Percentiles rank a stretch among this genome's conserved stretches.
Conservation (phyloP, 2,329 filamentous ascomycete species). For the Pseudopithomyces chartarum region DNA sequence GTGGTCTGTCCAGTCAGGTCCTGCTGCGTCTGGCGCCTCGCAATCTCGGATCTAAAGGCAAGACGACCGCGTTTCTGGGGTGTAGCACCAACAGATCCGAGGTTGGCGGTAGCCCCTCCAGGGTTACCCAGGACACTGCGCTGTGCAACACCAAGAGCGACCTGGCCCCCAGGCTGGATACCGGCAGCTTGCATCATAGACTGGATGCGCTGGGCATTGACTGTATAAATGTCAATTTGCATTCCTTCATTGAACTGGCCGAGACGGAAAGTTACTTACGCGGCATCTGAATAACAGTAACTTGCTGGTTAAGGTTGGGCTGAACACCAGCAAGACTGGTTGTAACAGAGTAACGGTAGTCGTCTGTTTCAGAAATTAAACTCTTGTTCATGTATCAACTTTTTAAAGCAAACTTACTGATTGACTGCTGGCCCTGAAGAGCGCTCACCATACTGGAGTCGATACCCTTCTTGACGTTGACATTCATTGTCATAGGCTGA, state of each 20-base stretch:
- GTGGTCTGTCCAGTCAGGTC: constrained; percentile 1
- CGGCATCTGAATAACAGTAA: constrained; percentile 44
- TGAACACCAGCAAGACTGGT: constrained; percentile 42
- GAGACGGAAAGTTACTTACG: constrained; percentile 25
- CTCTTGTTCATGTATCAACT: neutral
- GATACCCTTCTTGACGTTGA: constrained; percentile 42
- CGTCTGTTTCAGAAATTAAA: constrained; percentile 21
- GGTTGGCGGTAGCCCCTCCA: constrained; percentile 40
- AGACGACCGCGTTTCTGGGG: constrained; percentile 26
- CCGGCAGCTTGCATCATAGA: constrained; percentile 43
- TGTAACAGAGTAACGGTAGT: constrained; percentile 42
- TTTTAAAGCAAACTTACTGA: constrained; percentile 29
- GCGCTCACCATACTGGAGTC: constrained; percentile 39
- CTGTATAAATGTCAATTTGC: constrained; percentile 22
- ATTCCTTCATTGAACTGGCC: neutral
- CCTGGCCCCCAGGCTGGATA: constrained; percentile 35
- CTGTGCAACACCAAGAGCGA: constrained; percentile 43
- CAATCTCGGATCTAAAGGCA: constrained; percentile 29
- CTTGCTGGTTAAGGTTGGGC: constrained; percentile 40
- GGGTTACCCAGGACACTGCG: constrained; percentile 43
- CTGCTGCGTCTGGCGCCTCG: constrained; percentile 22
- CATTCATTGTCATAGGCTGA: constrained; percentile 44
- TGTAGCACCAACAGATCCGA: constrained; percentile 25
- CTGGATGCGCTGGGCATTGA: constrained; percentile 43
- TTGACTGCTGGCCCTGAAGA: constrained; percentile 32